These are phyloP conservation scores for Penicillium maclennaniae DNA, from an alignment of 495 filamentous ascomycete species.

Conservation along the genomic window DNA sequence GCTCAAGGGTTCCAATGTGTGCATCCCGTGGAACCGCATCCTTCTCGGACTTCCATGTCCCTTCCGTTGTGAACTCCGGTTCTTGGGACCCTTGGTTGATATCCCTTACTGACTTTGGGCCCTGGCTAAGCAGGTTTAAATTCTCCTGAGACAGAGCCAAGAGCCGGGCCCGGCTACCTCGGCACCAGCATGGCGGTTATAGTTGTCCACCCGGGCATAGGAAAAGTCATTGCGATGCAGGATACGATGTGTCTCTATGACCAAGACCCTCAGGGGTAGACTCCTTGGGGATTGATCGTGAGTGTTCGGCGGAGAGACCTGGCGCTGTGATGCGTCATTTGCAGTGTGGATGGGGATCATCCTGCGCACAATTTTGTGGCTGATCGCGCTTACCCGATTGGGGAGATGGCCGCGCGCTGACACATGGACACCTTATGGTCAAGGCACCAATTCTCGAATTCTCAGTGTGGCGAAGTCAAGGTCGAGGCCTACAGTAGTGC, in stretches of 20 bases:
- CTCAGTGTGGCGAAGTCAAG: conserved; percentile 1
- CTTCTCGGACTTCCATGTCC: background rate
- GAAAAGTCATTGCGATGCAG: too few relatives aligned
- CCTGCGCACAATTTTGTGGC: background rate
- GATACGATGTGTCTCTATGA: background rate
- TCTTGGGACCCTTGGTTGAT: background rate
- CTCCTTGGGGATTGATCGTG: background rate
- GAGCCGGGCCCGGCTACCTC: conserved; percentile 1
- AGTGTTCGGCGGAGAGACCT: background rate
- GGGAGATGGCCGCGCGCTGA: background rate
- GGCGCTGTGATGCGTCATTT: background rate
- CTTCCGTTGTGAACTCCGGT: background rate
- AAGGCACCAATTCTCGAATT: background rate
- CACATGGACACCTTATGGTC: conserved; percentile 1
- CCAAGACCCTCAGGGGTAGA: background rate
- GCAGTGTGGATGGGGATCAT: background rate
- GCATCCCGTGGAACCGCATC: conserved; percentile 1
- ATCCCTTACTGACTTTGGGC: background rate
- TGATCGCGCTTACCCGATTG: background rate
- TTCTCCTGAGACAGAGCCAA: background rate
- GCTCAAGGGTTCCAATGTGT: conserved; percentile 1
- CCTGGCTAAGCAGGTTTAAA: background rate
- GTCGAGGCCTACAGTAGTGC: too few relatives aligned
- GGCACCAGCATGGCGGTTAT: background rate
- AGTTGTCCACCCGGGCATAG: too few relatives aligned